Evolutionary conservation across 2,329 filamentous ascomycete genomes (phyloP), one percentile per base, ranked within the genome.

Genomic region (Leptographium galeiforme): DNA sequence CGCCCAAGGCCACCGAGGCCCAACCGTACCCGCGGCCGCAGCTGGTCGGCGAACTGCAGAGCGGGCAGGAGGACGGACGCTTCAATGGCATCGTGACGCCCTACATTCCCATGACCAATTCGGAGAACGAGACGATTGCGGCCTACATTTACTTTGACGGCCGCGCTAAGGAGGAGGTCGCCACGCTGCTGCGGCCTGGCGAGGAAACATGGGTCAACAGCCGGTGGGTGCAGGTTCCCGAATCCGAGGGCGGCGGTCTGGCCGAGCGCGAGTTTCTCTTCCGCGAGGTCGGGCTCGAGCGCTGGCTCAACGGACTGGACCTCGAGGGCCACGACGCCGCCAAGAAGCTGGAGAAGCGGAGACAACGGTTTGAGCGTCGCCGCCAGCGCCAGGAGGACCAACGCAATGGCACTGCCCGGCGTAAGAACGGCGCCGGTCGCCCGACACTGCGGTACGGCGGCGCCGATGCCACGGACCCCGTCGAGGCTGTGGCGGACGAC

Each of bases 121-220:
- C 88, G 36, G 85, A 89, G 54, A 95, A 96, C 68, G 93, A 98
- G 72, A 98, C 93, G 14, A 91, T 98, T 62, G 93, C 93, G 36
- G 93, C 60, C 40, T 98, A 98, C 68, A 97, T 98, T 61, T 98
- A 98, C 72, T 98, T 98, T 64, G 93, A 98, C 68, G 93, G 93
- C 18, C 78, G 93, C 57, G 79, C 81, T 56, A 98, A 98, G 68
- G 93, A 98, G 67, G 93, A 98, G 70, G 94, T 98, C 4, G 93
- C 93, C 51, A 98, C 93, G 13, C 73, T 98, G 54, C 74, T 98
- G 51, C 79, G 93, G 53, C 85, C 90, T 13, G 91, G 93, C 30
- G 93, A 97, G 66, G 93, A 98, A 70, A 98, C 93, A 2, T 98
- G 93, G 93, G 94, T 98, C 30, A 98, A 97, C 64, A 96, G 89